Conservation (phyloP, 1,284 basidiomycete genomes). For the Volvariella surrecta region DNA sequence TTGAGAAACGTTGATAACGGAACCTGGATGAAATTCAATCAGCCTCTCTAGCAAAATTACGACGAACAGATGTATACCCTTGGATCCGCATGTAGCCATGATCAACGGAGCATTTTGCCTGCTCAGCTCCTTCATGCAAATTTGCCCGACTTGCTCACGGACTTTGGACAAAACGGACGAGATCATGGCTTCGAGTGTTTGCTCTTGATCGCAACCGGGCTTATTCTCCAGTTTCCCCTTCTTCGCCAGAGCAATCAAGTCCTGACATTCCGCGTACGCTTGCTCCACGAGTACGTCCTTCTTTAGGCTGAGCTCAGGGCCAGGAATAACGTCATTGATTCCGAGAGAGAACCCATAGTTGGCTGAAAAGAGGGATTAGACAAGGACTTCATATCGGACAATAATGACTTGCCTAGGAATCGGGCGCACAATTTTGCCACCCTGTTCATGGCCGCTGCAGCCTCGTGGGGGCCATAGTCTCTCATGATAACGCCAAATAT, state of each 20-base stretch:
- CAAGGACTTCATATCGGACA: too few relatives aligned
- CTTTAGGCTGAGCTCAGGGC: constrained; percentile 68
- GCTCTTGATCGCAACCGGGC: constrained; percentile 94
- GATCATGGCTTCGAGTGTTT: constrained; percentile 94
- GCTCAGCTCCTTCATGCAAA: constrained; percentile 97
- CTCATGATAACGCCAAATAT: constrained; percentile 97
- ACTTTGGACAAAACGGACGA: constrained; percentile 92
- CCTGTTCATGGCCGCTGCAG: constrained; percentile 93
- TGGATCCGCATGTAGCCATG: constrained; percentile 99
- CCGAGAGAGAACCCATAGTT: constrained; percentile 98
- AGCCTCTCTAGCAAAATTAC: constrained; percentile 1
- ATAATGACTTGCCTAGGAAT: constrained; percentile 70
- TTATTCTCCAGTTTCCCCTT: constrained; percentile 92
- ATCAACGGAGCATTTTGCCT: constrained; percentile 95
- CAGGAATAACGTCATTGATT: constrained; percentile 98
- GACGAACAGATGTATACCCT: constrained; percentile 48
- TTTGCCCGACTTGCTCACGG: constrained; percentile 92
- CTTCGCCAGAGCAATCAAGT: constrained; percentile 86
- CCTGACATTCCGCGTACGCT: constrained; percentile 85
- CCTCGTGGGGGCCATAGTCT: constrained; percentile 94
- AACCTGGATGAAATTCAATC: constrained; percentile 66
- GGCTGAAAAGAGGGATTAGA: constrained; percentile 36
- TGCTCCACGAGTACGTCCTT: constrained; percentile 87
- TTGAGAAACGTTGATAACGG: constrained; percentile 98
- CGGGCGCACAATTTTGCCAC: constrained; percentile 94